Percentiles rank a stretch among this genome's conserved stretches.
Conservation (phyloP, 768 basidiomycete species). For the Galerina marginata region DNA sequence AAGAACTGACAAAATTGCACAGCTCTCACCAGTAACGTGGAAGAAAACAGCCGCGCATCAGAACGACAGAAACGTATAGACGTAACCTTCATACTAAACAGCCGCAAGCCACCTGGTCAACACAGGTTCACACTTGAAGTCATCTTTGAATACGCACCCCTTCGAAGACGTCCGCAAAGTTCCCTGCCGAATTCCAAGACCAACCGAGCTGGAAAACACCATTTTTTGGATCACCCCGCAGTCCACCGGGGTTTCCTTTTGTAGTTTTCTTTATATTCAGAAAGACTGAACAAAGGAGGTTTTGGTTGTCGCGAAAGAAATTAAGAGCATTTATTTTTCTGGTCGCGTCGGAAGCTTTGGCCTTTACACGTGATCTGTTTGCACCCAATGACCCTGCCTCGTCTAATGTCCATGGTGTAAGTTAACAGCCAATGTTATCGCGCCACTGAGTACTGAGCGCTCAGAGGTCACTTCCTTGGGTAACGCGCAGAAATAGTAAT, state of each 20-base stretch:
- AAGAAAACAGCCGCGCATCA: conserved; percentile 12
- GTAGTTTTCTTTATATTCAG: not conserved
- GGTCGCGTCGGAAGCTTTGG: not conserved
- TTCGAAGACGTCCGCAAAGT: conserved; percentile 9
- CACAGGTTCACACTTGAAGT: not conserved
- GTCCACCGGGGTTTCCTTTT: not conserved
- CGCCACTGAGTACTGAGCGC: not conserved
- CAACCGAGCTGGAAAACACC: conserved; percentile 11
- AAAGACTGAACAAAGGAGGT: not conserved
- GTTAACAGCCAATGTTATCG: not conserved
- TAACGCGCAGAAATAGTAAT: not conserved
- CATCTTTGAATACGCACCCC: not conserved
- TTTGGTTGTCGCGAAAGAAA: conserved; percentile 2
- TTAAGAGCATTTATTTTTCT: conserved; percentile 2
- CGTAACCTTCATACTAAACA: not conserved
- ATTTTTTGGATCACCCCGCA: not conserved
- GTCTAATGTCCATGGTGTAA: no score
- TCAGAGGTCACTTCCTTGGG: not conserved
- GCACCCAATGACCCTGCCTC: no score
- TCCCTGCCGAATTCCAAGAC: conserved; percentile 11
- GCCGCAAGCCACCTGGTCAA: not conserved
- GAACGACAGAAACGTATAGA: conserved; percentile 3
- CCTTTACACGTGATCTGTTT: not conserved
- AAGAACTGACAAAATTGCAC: not conserved
- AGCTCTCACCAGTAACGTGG: conserved; percentile 10